Evolutionary conservation across 1,284 basidiomycete genomes (phyloP).

Genomic region (Melampsora medusae): DNA sequence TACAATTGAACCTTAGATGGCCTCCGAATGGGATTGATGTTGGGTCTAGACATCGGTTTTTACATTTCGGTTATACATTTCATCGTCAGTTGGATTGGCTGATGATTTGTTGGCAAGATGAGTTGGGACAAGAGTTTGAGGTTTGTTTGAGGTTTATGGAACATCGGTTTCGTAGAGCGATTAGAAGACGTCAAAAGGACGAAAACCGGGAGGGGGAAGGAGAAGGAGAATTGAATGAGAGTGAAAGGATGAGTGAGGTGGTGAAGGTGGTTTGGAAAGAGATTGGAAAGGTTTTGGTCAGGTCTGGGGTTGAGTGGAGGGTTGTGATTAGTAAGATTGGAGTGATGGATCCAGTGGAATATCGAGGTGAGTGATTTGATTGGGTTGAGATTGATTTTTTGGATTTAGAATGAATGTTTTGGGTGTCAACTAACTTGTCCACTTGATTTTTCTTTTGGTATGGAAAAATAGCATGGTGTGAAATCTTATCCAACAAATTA

Average conservation of each 20-base stretch:
- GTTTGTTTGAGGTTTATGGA: conserved; percentile 14
- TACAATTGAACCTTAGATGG: conserved; percentile 35
- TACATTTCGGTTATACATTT: conserved; percentile 13
- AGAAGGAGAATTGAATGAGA: not conserved
- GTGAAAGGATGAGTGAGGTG: not conserved
- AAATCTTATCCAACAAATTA: conserved; percentile 15
- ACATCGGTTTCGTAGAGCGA: not conserved
- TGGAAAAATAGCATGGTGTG: conserved; percentile 24
- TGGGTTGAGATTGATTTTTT: not conserved
- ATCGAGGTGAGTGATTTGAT: conserved; percentile 10
- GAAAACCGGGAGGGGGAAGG: no score
- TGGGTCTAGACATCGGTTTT: conserved; percentile 11
- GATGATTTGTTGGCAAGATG: conserved; percentile 15
- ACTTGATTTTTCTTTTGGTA: not conserved
- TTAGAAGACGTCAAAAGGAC: not conserved
- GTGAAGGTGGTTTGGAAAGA: conserved; percentile 13
- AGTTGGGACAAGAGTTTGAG: conserved; percentile 29
- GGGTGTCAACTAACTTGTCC: not conserved
- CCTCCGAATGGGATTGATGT: conserved; percentile 29
- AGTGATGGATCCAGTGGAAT: conserved; percentile 13
- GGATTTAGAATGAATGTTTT: not conserved
- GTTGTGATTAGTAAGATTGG: conserved; percentile 38
- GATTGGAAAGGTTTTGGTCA: conserved; percentile 5
- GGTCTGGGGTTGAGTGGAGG: conserved; percentile 35
- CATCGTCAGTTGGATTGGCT: no score